Evolutionary conservation across 108 stramenopile genomes (phyloP).

Genomic region (Schizochytrium sp.): DNA sequence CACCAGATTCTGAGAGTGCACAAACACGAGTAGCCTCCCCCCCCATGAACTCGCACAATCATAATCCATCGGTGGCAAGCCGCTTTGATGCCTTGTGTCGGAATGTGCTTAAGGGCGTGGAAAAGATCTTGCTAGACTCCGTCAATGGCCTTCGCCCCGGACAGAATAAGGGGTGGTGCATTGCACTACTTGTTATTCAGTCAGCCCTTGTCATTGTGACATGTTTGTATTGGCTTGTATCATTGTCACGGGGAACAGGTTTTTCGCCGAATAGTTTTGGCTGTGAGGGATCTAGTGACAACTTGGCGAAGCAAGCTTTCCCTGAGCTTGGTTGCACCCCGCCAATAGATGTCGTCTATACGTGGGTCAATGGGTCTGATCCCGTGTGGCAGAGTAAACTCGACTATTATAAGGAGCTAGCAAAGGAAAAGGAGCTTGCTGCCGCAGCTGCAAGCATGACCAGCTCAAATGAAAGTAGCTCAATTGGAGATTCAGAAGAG

Average conservation of each 20-base stretch:
- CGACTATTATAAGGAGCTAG: not conserved
- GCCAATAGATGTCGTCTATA: conserved; percentile 77
- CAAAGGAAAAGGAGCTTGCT: not conserved
- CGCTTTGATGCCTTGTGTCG: not conserved
- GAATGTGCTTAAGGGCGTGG: not conserved
- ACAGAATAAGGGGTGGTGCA: not conserved
- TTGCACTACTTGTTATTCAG: not conserved
- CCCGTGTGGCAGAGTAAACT: conserved; percentile 69
- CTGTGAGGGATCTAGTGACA: conserved; percentile 42
- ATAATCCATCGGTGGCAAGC: not conserved
- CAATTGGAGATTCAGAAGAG: not conserved
- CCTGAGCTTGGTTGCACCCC: not conserved
- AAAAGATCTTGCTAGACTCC: conserved; percentile 20
- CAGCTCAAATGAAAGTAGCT: no score
- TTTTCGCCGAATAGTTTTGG: not conserved
- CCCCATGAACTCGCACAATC: no score
- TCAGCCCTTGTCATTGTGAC: not conserved
- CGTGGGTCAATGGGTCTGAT: conserved; percentile 80
- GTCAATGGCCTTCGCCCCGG: not conserved
- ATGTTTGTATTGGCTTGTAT: not conserved
- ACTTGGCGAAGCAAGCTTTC: not conserved
- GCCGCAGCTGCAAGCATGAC: not conserved
- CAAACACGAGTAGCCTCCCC: no score
- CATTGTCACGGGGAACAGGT: not conserved
- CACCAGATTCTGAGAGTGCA: not conserved